Evolutionary conservation across 78 protist species (phyloP).

Genomic region (Dictyostelium capitatum): DNA sequence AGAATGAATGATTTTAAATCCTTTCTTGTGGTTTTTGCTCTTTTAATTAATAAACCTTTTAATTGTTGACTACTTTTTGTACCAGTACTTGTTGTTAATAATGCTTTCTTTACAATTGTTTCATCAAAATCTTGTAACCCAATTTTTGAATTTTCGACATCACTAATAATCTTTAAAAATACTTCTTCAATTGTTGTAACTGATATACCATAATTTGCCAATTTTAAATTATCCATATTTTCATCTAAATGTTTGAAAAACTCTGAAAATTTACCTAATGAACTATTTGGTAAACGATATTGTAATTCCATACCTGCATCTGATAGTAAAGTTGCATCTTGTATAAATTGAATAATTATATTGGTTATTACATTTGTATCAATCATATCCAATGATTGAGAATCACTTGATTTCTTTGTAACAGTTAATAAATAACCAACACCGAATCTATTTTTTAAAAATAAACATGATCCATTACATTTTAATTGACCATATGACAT

Average conservation of each 20-base stretch:
- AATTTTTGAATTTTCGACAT: too few relatives aligned
- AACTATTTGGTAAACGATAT: neutral
- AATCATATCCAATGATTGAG: neutral
- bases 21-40: conserved; percentile 1
- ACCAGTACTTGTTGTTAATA: neutral
- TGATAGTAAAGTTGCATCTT: neutral
- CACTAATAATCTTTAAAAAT: conserved; percentile 28
- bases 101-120: conserved; percentile 16
- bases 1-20: conserved; percentile 40
- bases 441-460: conserved; percentile 90
- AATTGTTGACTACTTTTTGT: conserved; percentile 21
- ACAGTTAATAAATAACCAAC: conserved; percentile 87
- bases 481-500: conserved; percentile 88
- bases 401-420: neutral
- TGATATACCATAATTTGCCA: conserved; percentile 57
- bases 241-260: conserved; percentile 30
- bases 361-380: neutral
- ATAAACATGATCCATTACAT: conserved; percentile 85
- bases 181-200: conserved; percentile 70
- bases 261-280: neutral
- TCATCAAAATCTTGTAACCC: neutral
- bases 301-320: conserved; percentile 11
- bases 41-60: conserved; percentile 50
- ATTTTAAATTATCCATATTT: neutral
- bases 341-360: too few relatives aligned